Evolutionary conservation across 1,139 yeast genomes (phyloP).

Genomic region (Eremothecium gossypii): DNA sequence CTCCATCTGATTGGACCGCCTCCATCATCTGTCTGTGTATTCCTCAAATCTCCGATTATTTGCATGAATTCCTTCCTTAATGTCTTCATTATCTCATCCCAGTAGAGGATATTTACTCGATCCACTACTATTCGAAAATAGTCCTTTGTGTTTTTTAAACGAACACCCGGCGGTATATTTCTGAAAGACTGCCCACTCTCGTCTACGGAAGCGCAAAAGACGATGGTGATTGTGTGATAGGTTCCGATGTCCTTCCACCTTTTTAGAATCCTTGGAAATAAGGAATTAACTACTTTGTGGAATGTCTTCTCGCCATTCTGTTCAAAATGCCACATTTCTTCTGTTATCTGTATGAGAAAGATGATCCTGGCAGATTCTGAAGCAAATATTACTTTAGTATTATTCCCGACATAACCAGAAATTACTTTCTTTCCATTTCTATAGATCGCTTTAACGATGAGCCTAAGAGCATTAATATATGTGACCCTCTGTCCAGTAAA

Average conservation of each 20-base stretch:
- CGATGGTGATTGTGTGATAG: slow-evolving; percentile 86
- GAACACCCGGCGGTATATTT: slow-evolving; percentile 59
- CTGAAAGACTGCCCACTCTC: slow-evolving; percentile 48
- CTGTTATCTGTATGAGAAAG: slow-evolving; percentile 77
- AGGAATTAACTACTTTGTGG: slow-evolving; percentile 81
- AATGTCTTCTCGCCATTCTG: slow-evolving; percentile 92
- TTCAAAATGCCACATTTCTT: slow-evolving; percentile 98
- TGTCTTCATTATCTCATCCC: slow-evolving; percentile 89
- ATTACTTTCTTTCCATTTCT: slow-evolving; percentile 59
- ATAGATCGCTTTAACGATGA: slow-evolving; percentile 59
- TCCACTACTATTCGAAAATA: slow-evolving; percentile 92
- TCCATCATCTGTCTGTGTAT: slow-evolving; percentile 34
- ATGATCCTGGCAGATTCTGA: slow-evolving; percentile 84
- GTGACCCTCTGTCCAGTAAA: slow-evolving; percentile 57
- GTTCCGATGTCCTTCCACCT: slow-evolving; percentile 82
- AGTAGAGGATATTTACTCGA: slow-evolving; percentile 75
- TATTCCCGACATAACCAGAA: slow-evolving; percentile 58
- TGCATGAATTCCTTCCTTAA: slow-evolving; percentile 77
- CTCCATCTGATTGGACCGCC: slow-evolving; percentile 41
- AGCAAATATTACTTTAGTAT: slow-evolving; percentile 74
- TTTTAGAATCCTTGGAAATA: slow-evolving; percentile 81
- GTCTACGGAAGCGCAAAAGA: slow-evolving; percentile 71
- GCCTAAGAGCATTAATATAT: slow-evolving; percentile 55
- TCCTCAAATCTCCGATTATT: slow-evolving; percentile 66
- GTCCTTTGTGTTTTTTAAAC: slow-evolving; percentile 60